Conservation (phyloP, 2,329 filamentous ascomycete genomes). For the Phialocephala sp. region DNA sequence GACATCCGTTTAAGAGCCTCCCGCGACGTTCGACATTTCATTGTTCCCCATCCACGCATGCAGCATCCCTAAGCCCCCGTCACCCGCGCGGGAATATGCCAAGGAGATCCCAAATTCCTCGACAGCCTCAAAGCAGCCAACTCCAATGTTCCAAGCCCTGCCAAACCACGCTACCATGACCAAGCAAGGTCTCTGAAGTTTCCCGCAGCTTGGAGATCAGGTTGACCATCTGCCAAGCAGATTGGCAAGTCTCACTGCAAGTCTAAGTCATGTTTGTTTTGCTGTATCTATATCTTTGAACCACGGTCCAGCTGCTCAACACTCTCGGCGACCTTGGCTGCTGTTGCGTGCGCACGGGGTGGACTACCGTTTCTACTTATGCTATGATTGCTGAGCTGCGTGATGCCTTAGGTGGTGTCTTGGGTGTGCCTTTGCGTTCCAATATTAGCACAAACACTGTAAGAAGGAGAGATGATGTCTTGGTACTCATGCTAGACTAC, state of each 20-base stretch:
- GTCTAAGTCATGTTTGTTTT: background rate
- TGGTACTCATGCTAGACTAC: conserved; percentile 7
- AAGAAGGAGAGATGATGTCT: background rate
- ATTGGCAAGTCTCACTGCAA: conserved; percentile 15
- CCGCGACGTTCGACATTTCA: conserved; percentile 1
- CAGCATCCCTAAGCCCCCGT: background rate
- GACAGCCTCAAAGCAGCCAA: conserved; percentile 6
- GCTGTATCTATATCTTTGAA: conserved; percentile 9
- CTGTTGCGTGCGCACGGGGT: conserved; percentile 10
- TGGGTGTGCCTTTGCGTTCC: background rate
- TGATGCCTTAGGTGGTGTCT: background rate
- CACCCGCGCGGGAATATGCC: background rate
- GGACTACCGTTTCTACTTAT: background rate
- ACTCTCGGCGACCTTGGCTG: conserved; percentile 16
- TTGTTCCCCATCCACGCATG: background rate
- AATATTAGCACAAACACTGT: background rate
- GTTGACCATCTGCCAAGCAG: conserved; percentile 15
- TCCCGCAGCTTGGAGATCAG: conserved; percentile 7
- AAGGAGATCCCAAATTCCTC: background rate
- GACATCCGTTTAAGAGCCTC: conserved; percentile 7
- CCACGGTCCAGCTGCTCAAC: conserved; percentile 9
- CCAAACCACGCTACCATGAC: conserved; percentile 5
- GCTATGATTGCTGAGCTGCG: too few species aligned
- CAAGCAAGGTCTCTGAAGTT: conserved; percentile 1
- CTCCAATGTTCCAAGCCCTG: background rate